phyloP scores from a whole-genome alignment of 139 green algal species.

The Chlamydomonas sp. region DNA sequence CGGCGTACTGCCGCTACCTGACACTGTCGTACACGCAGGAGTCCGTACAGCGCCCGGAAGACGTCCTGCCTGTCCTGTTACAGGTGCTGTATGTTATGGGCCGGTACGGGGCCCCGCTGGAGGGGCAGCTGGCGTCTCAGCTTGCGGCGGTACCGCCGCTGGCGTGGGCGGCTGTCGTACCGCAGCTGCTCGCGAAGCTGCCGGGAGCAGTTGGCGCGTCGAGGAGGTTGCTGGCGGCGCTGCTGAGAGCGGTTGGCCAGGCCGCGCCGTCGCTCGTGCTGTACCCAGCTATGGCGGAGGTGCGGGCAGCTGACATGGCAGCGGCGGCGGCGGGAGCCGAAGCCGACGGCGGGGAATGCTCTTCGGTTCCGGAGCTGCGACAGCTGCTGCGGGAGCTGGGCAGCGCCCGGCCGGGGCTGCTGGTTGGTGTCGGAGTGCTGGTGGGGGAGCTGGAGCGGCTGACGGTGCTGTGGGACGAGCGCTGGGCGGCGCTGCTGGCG shows the following conservation, averaged over 20 bases:
- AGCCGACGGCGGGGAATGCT: background rate
- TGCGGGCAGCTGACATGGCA: constrained; percentile 25
- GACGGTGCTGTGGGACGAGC: constrained; percentile 70
- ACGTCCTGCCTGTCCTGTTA: constrained; percentile 53
- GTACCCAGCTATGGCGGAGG: constrained; percentile 63
- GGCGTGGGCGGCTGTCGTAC: constrained; percentile 58
- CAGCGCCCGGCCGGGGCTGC: constrained; percentile 32
- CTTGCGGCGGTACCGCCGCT: constrained; percentile 50
- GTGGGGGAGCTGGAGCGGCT: constrained; percentile 48
- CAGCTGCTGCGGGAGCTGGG: constrained; percentile 53
- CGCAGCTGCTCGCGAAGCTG: constrained; percentile 73
- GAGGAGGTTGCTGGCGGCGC: constrained; percentile 35
- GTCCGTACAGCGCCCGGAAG: constrained; percentile 31
- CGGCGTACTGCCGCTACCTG: constrained; percentile 57
- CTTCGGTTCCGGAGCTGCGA: constrained; percentile 31
- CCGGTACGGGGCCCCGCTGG: constrained; percentile 33
- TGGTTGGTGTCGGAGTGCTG: constrained; percentile 49
- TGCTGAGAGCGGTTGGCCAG: constrained; percentile 47
- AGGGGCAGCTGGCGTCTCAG: constrained; percentile 25
- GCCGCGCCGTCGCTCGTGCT: constrained; percentile 65
- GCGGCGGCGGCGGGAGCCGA: background rate
- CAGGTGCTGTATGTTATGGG: constrained; percentile 54
- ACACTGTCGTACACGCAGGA: constrained; percentile 9
- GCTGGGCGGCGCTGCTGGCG: constrained; percentile 68
- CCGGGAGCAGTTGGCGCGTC: background rate